A percentile compares a stretch with the other conserved stretches of the same genome.
phyloP scores from a whole-genome alignment of 306 rosid genomes.

The Alnus rubra region DNA sequence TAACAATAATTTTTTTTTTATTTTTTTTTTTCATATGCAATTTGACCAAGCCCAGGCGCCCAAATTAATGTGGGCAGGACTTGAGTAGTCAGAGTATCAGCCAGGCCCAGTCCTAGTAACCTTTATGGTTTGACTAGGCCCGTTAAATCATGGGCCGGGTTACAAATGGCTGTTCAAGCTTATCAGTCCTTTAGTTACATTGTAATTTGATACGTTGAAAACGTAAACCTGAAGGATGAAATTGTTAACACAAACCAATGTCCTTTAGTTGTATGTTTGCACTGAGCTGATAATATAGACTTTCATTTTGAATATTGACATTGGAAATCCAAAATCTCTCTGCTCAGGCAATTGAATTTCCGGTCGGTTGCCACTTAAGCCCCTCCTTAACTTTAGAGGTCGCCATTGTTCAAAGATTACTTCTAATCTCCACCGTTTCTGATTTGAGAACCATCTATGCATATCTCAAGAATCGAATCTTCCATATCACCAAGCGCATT shows the following conservation, averaged over 20 bases:
- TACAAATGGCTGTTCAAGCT: neutral
- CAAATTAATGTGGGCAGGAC: neutral
- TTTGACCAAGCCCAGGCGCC: too few relatives aligned
- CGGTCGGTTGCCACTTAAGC: slow-evolving; percentile 30
- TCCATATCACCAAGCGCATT: slow-evolving; percentile 53
- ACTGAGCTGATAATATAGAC: slow-evolving; percentile 31
- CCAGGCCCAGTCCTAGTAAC: neutral
- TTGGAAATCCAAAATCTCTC: slow-evolving; percentile 43
- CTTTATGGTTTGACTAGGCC: slow-evolving; percentile 20
- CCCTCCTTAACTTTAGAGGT: slow-evolving; percentile 13
- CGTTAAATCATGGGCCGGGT: neutral
- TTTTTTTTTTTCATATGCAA: too few relatives aligned
- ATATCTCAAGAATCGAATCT: slow-evolving; percentile 65
- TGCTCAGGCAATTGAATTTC: slow-evolving; percentile 42
- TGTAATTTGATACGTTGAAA: neutral
- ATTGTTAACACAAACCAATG: neutral
- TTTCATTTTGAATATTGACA: slow-evolving; percentile 26
- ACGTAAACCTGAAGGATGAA: neutral
- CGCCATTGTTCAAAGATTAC: slow-evolving; percentile 39
- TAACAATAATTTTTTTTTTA: too few relatives aligned
- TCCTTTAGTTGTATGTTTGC: slow-evolving; percentile 16
- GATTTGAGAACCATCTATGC: slow-evolving; percentile 36
- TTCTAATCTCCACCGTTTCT: slow-evolving; percentile 34
- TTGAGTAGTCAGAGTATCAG: neutral
- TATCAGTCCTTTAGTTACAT: neutral